Evolutionary conservation across 106 monocot genomes (phyloP).

Genomic region (Phalaenopsis aphrodite): DNA sequence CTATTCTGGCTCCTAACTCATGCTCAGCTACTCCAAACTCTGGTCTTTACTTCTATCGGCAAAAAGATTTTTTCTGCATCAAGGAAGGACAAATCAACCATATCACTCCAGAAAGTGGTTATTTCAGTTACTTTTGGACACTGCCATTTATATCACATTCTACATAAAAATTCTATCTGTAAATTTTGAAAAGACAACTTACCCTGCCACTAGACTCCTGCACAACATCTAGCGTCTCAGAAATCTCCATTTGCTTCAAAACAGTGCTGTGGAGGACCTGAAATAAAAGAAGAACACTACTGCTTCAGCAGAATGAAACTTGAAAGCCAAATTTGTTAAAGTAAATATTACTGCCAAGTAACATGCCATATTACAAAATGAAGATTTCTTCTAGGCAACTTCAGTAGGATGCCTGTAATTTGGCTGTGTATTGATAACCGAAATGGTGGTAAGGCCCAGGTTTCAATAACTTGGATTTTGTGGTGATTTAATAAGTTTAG

Average conservation of each 20-base stretch:
- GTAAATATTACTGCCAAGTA: not conserved
- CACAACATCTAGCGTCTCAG: conserved; percentile 41
- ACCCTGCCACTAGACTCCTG: conserved; percentile 38
- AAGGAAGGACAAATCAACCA: not conserved
- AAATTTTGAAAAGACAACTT: conserved; percentile 6
- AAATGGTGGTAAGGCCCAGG: too few relatives aligned
- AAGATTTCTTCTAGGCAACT: not conserved
- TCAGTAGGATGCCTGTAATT: not conserved
- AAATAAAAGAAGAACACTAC: not conserved
- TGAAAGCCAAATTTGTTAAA: not conserved
- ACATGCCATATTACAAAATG: not conserved
- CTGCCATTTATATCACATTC: not conserved
- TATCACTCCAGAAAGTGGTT: not conserved
- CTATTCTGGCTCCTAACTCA: not conserved
- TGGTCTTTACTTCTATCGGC: conserved; percentile 1
- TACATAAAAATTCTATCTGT: not conserved
- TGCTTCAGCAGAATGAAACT: not conserved
- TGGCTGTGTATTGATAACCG: not conserved
- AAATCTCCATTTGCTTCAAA: conserved; percentile 60
- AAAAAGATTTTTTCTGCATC: conserved; percentile 20
- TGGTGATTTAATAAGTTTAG: not conserved
- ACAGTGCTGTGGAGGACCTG: conserved; percentile 68
- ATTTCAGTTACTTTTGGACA: not conserved
- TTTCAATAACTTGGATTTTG: not conserved
- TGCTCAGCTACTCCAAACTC: conserved; percentile 4